Conservation (phyloP, 345 rosid species). For the Eucalyptus pumila region DNA sequence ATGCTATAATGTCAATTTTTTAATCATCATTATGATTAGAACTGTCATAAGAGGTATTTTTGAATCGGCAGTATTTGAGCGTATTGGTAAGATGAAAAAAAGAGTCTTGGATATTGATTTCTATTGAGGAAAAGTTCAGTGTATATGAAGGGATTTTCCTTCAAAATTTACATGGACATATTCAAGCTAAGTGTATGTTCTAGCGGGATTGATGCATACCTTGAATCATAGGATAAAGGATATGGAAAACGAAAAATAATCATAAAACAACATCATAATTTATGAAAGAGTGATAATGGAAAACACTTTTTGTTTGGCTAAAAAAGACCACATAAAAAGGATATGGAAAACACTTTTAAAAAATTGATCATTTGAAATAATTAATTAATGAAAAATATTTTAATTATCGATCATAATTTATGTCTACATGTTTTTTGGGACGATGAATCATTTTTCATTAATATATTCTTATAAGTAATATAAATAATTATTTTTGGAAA, state of each 20-base stretch:
- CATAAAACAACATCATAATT: not conserved
- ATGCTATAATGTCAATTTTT: not conserved
- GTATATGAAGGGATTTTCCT: not conserved
- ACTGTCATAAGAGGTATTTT: not conserved
- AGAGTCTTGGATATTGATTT: not conserved
- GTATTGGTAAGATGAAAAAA: not conserved
- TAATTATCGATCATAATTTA: too few relatives aligned
- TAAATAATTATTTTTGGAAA: too few relatives aligned
- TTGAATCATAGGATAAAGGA: too few relatives aligned
- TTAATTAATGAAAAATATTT: too few relatives aligned
- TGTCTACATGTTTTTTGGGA: rapidly evolving
- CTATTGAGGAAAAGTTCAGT: not conserved
- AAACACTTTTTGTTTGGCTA: too few relatives aligned
- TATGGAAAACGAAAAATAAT: too few relatives aligned
- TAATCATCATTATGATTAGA: not conserved
- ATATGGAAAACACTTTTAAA: not conserved
- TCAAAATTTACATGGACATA: not conserved
- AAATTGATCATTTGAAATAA: too few relatives aligned
- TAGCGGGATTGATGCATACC: not conserved
- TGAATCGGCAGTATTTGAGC: not conserved
- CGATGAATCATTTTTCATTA: rapidly evolving
- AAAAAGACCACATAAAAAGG: too few relatives aligned
- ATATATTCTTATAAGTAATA: too few relatives aligned
- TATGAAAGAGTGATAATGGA: not conserved
- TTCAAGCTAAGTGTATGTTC: not conserved